phyloP scores from a whole-genome alignment of 192 early-diverging fungal species.

The Phycomyces blakesleeanus region DNA sequence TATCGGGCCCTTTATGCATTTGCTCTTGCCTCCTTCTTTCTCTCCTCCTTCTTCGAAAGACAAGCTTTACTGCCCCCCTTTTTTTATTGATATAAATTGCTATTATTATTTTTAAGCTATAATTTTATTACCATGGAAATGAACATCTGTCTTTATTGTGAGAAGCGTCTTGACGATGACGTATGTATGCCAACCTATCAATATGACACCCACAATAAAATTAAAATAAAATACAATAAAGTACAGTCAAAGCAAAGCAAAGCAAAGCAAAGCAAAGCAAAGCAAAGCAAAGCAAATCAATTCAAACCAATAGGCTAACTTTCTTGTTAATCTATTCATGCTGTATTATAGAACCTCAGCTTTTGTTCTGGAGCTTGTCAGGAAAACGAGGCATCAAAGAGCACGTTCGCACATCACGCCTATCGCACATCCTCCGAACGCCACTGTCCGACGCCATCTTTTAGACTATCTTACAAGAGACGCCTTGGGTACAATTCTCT shows the following conservation, averaged over 20 bases:
- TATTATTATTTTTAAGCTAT: too few species aligned
- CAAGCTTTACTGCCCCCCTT: too few species aligned
- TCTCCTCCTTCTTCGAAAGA: neutral
- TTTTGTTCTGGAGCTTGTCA: neutral
- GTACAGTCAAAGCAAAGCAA: too few species aligned
- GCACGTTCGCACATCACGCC: neutral
- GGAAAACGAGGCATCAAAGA: neutral
- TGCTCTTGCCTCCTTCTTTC: neutral
- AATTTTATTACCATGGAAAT: neutral
- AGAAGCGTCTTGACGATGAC: conserved; percentile 1
- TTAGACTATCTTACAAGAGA: too few species aligned
- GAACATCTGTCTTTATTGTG: neutral
- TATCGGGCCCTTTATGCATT: neutral
- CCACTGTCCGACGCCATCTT: neutral
- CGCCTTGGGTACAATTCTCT: too few species aligned
- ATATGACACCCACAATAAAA: too few species aligned
- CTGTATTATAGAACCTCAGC: neutral
- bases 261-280: too few species aligned
- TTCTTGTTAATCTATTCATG: neutral
- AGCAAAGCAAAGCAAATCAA: too few species aligned
- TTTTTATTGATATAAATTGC: too few species aligned
- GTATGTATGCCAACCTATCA: neutral
- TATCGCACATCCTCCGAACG: neutral
- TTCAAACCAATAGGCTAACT: too few species aligned
- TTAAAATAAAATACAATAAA: too few species aligned